Conservation (phyloP, 169 alveolate species). For the Eimeria sp. region DNA sequence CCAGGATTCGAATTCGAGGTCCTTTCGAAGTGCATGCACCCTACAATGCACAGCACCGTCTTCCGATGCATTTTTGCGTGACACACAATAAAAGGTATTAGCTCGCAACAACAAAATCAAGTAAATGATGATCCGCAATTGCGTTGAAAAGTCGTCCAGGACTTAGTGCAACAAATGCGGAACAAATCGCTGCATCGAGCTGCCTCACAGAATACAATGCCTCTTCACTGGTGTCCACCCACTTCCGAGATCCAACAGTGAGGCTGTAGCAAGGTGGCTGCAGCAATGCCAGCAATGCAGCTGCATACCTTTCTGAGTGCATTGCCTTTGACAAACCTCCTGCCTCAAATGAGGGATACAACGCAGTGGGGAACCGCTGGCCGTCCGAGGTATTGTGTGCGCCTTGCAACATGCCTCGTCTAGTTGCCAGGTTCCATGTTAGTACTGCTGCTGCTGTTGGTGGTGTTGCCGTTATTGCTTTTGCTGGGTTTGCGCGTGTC, state of each 20-base stretch:
- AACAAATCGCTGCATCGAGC: not conserved
- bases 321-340: not conserved
- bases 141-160: not conserved
- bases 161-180: not conserved
- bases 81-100: not conserved
- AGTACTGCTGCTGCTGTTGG: not conserved
- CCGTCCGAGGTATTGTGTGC: not conserved
- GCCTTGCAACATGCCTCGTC: not conserved
- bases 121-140: not conserved
- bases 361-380: not conserved
- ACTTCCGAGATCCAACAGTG: not conserved
- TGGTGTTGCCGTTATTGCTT: not conserved
- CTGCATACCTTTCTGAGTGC: not conserved
- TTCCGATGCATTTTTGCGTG: not conserved
- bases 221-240: not conserved
- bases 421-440: not conserved
- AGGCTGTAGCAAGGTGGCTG: too few species aligned
- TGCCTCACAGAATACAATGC: not conserved
- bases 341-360: not conserved
- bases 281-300: not conserved
- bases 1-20: not conserved
- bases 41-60: not conserved
- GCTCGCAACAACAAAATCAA: not conserved
- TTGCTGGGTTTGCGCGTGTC: conserved; percentile 2
- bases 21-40: not conserved